phyloP scores from a whole-genome alignment of 2,329 filamentous ascomycete genomes.

The Fusarium anguioides region DNA sequence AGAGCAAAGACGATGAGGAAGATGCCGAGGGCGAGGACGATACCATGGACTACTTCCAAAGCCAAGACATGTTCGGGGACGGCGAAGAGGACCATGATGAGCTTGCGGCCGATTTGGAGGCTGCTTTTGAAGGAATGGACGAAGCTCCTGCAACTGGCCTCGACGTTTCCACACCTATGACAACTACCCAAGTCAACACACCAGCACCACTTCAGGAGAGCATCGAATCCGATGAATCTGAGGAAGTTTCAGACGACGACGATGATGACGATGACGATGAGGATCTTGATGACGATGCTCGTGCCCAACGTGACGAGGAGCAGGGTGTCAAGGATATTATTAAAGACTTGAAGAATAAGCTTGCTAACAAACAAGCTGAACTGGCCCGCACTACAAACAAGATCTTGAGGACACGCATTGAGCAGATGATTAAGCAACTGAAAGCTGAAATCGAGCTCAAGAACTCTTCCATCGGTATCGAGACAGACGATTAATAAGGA shows the following conservation, averaged over 20 bases:
- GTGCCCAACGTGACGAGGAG: constrained; percentile 61
- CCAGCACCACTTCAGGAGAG: constrained; percentile 59
- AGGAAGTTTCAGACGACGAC: constrained; percentile 57
- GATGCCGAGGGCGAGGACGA: constrained; percentile 65
- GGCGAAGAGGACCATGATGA: constrained; percentile 61
- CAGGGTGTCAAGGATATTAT: constrained; percentile 68
- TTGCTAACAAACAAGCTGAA: constrained; percentile 58
- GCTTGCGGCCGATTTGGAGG: constrained; percentile 67
- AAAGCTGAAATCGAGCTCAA: constrained; percentile 59
- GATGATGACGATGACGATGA: constrained; percentile 66
- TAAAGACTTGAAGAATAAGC: constrained; percentile 62
- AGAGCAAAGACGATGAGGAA: constrained; percentile 56
- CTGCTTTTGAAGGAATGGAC: constrained; percentile 60
- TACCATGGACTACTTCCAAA: constrained; percentile 54
- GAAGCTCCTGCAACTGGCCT: constrained; percentile 57
- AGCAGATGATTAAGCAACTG: constrained; percentile 61
- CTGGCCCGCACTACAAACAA: constrained; percentile 57
- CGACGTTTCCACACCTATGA: constrained; percentile 60
- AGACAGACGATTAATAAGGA: constrained; percentile 49
- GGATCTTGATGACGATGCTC: constrained; percentile 65
- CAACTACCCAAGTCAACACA: constrained; percentile 56
- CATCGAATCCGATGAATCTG: constrained; percentile 55
- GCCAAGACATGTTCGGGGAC: constrained; percentile 47
- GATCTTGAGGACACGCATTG: constrained; percentile 63
- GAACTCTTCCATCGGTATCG: constrained; percentile 57